Evolutionary conservation across 1,139 yeast species (phyloP).

Genomic region (Geotrichum carabidarum): DNA sequence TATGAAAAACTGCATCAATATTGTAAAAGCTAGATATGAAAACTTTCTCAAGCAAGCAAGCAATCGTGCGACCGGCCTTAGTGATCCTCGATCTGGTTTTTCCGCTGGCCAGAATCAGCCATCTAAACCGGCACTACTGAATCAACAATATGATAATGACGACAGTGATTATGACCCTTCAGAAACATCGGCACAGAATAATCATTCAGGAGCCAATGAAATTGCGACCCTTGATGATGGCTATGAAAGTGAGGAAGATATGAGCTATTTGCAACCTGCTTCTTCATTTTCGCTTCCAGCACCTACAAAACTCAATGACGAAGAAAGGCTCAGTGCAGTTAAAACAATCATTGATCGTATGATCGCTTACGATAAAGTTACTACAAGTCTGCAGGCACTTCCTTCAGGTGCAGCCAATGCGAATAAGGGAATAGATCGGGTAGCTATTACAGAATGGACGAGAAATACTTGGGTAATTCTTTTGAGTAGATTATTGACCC

Average conservation of each 20-base stretch:
- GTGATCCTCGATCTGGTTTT: neutral
- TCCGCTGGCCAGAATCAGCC: neutral
- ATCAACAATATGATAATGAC: neutral
- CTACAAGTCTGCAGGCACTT: conserved; percentile 16
- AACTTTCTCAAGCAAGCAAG: conserved; percentile 37
- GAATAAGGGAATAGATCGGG: conserved; percentile 32
- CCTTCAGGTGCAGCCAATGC: conserved; percentile 24
- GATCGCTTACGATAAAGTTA: conserved; percentile 28
- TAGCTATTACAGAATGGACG: conserved; percentile 50
- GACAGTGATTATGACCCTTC: conserved; percentile 12
- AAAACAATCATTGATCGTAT: conserved; percentile 32
- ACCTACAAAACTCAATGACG: conserved; percentile 38
- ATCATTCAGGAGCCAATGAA: neutral
- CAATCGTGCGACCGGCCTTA: conserved; percentile 15
- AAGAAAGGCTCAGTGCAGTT: conserved; percentile 28
- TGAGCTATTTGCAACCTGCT: conserved; percentile 20
- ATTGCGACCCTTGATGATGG: conserved; percentile 30
- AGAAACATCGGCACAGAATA: conserved; percentile 10
- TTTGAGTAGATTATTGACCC: conserved; percentile 70
- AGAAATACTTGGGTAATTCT: conserved; percentile 72
- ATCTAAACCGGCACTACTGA: neutral
- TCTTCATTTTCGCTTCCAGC: conserved; percentile 54
- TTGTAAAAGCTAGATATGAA: conserved; percentile 59
- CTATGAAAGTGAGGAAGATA: conserved; percentile 17
- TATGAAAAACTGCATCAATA: conserved; percentile 62